Evolutionary conservation across 371 early-diverging fungal genomes (phyloP), one percentile per base, ranked within the genome.

Genomic region (Zopfochytrium polystomum): DNA sequence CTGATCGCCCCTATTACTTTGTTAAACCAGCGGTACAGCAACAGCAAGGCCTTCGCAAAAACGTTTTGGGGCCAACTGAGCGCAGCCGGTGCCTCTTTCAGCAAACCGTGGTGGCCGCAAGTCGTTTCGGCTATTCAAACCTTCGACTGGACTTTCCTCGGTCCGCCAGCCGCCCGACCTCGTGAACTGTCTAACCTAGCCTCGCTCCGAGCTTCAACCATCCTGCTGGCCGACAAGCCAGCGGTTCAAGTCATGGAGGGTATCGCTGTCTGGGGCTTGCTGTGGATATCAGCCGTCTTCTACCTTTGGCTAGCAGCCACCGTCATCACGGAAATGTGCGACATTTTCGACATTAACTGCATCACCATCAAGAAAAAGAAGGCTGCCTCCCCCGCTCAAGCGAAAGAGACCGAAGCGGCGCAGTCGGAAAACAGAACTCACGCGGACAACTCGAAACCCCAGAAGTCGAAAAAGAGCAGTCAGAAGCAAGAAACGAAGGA

Each of bases 301-400:
- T 47, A 47, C 47, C 13, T 23, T 9, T 30, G 51, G 51, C 11
- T 30, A 9, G 51, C 23, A 6, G 23, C n/a, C n/a, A 22, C 9
- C 23, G 51, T 51, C 23, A 30, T 51, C 31, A 13, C 29, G 9
- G 63, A 63, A n/a, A 27, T 63, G 18, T 63, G 63, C 35, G 57
- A 46, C 15, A 38, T 63, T 7, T 63, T 63, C 35, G 57, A 57
- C 29, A 63, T 63, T 23, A 43, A 43, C 22, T 63, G 63, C n/a
- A n/a, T n/a, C n/a, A n/a, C 93, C 72, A 59, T 59, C 51, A 59
- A 59, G 51, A 26, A 50, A 4, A 52, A 49, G 33, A 59, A 44
- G 30, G 26, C 25, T 26, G 47, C 29, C 27, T n/a, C n/a, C n/a
- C n/a, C n/a, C n/a, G n/a, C n/a, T n/a, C n/a, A n/a, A n/a, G n/a